These are phyloP conservation scores for Lactarius deliciosus DNA, from an alignment of 768 basidiomycete genomes.

Conservation along the genomic window DNA sequence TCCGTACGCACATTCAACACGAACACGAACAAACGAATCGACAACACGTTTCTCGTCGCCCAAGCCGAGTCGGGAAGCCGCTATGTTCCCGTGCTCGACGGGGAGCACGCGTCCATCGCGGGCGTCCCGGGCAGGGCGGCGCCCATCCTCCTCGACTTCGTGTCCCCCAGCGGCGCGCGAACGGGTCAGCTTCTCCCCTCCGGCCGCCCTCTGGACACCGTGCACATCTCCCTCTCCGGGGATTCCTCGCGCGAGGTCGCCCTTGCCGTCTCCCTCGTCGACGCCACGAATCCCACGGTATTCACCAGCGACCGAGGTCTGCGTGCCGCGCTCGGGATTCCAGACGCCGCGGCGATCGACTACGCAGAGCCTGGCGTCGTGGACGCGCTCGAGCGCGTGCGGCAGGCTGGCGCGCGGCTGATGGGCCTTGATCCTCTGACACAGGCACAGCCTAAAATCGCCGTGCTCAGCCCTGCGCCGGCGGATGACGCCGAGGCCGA, in stretches of 20 bases:
- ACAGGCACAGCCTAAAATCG: slow-evolving; percentile 72
- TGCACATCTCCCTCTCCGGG: slow-evolving; percentile 38
- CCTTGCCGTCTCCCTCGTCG: slow-evolving; percentile 55
- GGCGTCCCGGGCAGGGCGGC: slow-evolving; percentile 69
- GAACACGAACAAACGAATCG: slow-evolving; percentile 68
- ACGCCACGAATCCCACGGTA: slow-evolving; percentile 75
- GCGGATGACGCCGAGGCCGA: slow-evolving; percentile 41
- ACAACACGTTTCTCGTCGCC: slow-evolving; percentile 65
- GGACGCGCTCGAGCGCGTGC: slow-evolving; percentile 50
- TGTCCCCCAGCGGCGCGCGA: slow-evolving; percentile 63
- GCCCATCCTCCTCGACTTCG: slow-evolving; percentile 62
- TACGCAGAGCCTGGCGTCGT: slow-evolving; percentile 30
- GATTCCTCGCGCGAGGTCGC: slow-evolving; percentile 3
- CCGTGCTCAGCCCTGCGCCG: slow-evolving; percentile 47
- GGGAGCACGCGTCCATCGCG: slow-evolving; percentile 56
- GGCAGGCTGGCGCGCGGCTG: slow-evolving; percentile 51
- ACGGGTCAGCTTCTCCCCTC: slow-evolving; percentile 73
- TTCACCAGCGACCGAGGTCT: slow-evolving; percentile 54
- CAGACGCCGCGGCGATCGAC: slow-evolving; percentile 25
- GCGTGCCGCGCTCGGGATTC: slow-evolving; percentile 39
- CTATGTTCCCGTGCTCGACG: slow-evolving; percentile 42
- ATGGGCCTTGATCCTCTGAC: slow-evolving; percentile 66
- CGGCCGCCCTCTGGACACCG: slow-evolving; percentile 46
- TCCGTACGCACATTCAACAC: slow-evolving; percentile 67
- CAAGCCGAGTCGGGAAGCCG: slow-evolving; percentile 14